These are phyloP conservation scores for Aspergillus taichungensis DNA, from an alignment of 495 filamentous ascomycete species.

Conservation along the genomic window DNA sequence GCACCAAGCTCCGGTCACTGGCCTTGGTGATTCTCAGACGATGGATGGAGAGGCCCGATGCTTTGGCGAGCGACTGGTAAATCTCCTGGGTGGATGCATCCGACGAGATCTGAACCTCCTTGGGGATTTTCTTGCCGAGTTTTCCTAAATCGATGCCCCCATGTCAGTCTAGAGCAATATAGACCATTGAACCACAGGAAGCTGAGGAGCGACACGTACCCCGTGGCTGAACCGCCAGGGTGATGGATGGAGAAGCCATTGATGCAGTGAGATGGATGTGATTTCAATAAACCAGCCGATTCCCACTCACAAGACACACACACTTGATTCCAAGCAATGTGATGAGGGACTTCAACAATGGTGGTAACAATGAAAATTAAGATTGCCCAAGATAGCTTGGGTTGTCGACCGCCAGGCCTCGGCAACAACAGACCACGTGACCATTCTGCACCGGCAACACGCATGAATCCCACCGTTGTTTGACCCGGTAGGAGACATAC, in stretches of 20 bases:
- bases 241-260: slow-evolving; percentile 28
- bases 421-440: too few species aligned
- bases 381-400: too few species aligned
- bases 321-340: too few species aligned
- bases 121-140: slow-evolving; percentile 63
- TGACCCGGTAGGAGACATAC: too few species aligned
- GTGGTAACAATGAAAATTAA: too few species aligned
- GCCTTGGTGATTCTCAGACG: slow-evolving; percentile 63
- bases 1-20: slow-evolving; percentile 57
- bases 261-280: not conserved
- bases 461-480: too few species aligned
- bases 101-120: slow-evolving; percentile 50
- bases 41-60: slow-evolving; percentile 47
- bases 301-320: too few species aligned
- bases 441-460: too few species aligned
- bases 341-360: too few species aligned
- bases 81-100: slow-evolving; percentile 56
- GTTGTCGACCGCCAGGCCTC: too few species aligned
- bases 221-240: slow-evolving; percentile 31
- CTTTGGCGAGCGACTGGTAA: slow-evolving; percentile 46
- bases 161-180: too few species aligned
- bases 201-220: slow-evolving; percentile 19
- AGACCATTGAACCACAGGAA: not conserved
- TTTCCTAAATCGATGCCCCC: slow-evolving; percentile 32
- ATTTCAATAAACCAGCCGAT: too few species aligned